Conservation (phyloP, 2,329 filamentous ascomycete species). For the Aspergillus sp. region DNA sequence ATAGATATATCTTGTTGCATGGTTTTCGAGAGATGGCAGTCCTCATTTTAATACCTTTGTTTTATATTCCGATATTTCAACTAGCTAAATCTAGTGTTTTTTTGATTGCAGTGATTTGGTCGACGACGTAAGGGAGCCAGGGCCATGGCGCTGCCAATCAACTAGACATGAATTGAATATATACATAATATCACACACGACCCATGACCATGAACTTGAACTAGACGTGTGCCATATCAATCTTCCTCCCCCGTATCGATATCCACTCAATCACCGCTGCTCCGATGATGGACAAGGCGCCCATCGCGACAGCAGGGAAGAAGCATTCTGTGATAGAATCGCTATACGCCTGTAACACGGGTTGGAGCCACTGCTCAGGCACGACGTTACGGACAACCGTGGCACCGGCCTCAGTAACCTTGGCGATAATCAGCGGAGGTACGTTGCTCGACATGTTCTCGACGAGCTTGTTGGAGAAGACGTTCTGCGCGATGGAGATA, state of each 20-base stretch:
- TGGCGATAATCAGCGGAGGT: conserved; percentile 18
- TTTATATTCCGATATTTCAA: too few species aligned
- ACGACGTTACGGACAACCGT: conserved; percentile 29
- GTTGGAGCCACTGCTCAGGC: conserved; percentile 15
- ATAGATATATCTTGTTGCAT: too few species aligned
- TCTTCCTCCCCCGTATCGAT: conserved; percentile 30
- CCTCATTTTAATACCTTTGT: too few species aligned
- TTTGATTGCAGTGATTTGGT: neutral
- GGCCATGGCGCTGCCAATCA: neutral
- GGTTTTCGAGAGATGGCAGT: too few species aligned
- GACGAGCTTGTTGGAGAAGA: conserved; percentile 31
- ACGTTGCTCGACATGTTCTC: conserved; percentile 17
- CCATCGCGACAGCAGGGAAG: conserved; percentile 33
- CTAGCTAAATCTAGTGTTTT: too few species aligned
- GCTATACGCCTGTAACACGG: conserved; percentile 31
- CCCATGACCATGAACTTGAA: neutral
- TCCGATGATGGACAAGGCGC: conserved; percentile 25
- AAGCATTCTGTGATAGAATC: conserved; percentile 30
- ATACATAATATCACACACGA: neutral
- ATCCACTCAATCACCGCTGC: conserved; percentile 34
- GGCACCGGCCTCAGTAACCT: conserved; percentile 28
- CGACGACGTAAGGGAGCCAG: too few species aligned
- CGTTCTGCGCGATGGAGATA: conserved; percentile 30
- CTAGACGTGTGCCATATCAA: conserved; percentile 8
- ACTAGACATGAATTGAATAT: neutral